Evolutionary conservation across 2,329 filamentous ascomycete species (phyloP).

Genomic region (Talaromyces sp.): DNA sequence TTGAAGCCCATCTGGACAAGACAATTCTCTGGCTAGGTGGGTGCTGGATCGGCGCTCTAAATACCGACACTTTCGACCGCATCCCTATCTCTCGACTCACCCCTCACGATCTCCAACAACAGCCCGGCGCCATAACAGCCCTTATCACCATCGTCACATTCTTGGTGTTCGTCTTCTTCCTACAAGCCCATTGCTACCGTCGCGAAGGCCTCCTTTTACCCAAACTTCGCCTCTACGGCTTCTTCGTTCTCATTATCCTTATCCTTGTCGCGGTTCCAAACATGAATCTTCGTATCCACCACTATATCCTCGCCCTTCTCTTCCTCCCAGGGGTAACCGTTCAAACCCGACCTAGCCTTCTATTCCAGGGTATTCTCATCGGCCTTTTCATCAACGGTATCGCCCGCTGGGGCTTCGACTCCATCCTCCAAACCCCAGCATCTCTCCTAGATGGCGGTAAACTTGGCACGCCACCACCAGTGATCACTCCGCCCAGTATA

Average conservation of each 20-base stretch:
- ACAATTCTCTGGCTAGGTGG: conserved; percentile 63
- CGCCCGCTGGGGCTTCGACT: conserved; percentile 65
- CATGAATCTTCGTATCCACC: conserved; percentile 64
- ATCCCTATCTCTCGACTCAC: conserved; percentile 65
- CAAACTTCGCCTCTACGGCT: conserved; percentile 48
- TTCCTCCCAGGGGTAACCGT: conserved; percentile 61
- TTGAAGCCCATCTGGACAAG: conserved; percentile 63
- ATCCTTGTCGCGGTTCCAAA: conserved; percentile 57
- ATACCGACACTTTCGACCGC: conserved; percentile 66
- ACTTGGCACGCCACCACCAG: conserved; percentile 36
- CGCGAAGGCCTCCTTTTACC: conserved; percentile 59
- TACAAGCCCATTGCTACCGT: conserved; percentile 60
- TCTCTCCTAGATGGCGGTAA: conserved; percentile 47
- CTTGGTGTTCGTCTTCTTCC: conserved; percentile 56
- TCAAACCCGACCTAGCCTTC: conserved; percentile 60
- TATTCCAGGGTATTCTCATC: conserved; percentile 64
- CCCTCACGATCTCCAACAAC: conserved; percentile 62
- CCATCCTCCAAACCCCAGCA: conserved; percentile 60
- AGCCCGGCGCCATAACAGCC: conserved; percentile 62
- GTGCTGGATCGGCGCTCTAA: conserved; percentile 63
- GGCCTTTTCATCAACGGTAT: conserved; percentile 66
- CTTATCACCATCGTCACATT: conserved; percentile 56
- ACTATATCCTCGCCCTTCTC: conserved; percentile 63
- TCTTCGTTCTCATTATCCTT: conserved; percentile 48
- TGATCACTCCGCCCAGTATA: conserved; percentile 26